phyloP scores from a whole-genome alignment of 805 yeast species.

The Blastobotrys terrestris region DNA sequence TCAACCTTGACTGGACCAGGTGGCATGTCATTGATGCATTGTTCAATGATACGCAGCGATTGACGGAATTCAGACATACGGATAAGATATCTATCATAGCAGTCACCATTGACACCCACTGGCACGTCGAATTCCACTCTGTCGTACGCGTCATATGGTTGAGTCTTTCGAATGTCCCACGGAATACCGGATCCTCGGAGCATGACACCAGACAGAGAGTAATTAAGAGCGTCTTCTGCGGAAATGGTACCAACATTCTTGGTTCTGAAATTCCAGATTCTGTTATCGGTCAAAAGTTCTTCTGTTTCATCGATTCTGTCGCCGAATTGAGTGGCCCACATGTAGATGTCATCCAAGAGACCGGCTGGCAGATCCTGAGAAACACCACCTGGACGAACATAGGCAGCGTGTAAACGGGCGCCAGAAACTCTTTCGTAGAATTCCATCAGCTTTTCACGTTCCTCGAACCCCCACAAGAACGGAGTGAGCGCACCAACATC shows the following conservation, averaged over 20 bases:
- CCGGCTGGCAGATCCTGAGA: conserved; percentile 84
- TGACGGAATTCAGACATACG: conserved; percentile 93
- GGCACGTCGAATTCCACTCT: conserved; percentile 80
- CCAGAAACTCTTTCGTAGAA: conserved; percentile 87
- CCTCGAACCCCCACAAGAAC: conserved; percentile 91
- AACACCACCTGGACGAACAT: conserved; percentile 89
- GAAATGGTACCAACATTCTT: conserved; percentile 71
- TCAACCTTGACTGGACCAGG: conserved; percentile 88
- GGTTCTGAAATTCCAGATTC: conserved; percentile 89
- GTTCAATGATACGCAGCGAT: conserved; percentile 80
- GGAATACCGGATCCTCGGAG: conserved; percentile 88
- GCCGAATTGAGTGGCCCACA: conserved; percentile 96
- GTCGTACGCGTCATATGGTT: conserved; percentile 87
- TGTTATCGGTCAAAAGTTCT: conserved; percentile 81
- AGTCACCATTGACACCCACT: conserved; percentile 83
- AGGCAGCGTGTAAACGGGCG: conserved; percentile 83
- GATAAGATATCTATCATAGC: conserved; percentile 81
- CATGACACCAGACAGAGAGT: conserved; percentile 80
- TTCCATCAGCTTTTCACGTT: conserved; percentile 88
- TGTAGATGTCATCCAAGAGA: conserved; percentile 79
- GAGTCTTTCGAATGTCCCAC: conserved; percentile 76
- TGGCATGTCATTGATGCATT: conserved; percentile 87
- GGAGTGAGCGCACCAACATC: conserved; percentile 94
- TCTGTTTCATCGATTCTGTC: conserved; percentile 88
- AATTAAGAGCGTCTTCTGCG: conserved; percentile 82